These are phyloP conservation scores for Helminthosporium solani DNA, from an alignment of 2,329 filamentous ascomycete species.

Conservation along the genomic window DNA sequence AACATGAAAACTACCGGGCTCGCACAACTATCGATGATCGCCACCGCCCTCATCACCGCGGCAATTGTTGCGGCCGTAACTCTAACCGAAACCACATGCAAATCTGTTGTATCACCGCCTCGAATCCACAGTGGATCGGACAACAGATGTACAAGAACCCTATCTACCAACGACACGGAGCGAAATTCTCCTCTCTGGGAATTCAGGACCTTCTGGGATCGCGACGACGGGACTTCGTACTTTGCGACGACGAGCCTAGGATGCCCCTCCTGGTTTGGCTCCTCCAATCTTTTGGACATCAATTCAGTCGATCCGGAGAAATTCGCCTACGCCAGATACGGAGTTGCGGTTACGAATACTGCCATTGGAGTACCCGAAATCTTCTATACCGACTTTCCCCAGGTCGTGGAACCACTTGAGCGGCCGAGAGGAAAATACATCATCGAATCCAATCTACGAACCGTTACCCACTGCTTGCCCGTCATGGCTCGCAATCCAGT, in stretches of 20 bases:
- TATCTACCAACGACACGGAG: background rate
- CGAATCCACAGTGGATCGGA: conserved; percentile 10
- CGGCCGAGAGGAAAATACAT: background rate
- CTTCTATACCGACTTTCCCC: conserved; percentile 9
- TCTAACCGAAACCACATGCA: conserved; percentile 6
- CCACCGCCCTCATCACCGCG: conserved; percentile 7
- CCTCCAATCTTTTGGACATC: conserved; percentile 4
- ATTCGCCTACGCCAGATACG: conserved; percentile 5
- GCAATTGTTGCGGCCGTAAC: conserved; percentile 7
- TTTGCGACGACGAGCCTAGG: conserved; percentile 5
- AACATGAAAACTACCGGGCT: conserved; percentile 1
- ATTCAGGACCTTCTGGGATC: conserved; percentile 3
- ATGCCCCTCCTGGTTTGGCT: conserved; percentile 4
- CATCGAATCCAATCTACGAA: conserved; percentile 5
- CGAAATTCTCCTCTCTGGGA: conserved; percentile 8
- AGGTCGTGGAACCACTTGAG: conserved; percentile 4
- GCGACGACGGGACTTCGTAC: conserved; percentile 6
- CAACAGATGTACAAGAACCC: conserved; percentile 4
- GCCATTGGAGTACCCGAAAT: conserved; percentile 8
- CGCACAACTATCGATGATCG: conserved; percentile 5
- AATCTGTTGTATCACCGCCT: conserved; percentile 1
- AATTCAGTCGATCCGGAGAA: conserved; percentile 5
- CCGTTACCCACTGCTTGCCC: conserved; percentile 8
- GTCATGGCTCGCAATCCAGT: conserved; percentile 7
- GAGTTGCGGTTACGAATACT: conserved; percentile 3